These are phyloP conservation scores for Colletotrichum viniferum DNA, from an alignment of 2,329 filamentous ascomycete genomes.

Conservation along the genomic window DNA sequence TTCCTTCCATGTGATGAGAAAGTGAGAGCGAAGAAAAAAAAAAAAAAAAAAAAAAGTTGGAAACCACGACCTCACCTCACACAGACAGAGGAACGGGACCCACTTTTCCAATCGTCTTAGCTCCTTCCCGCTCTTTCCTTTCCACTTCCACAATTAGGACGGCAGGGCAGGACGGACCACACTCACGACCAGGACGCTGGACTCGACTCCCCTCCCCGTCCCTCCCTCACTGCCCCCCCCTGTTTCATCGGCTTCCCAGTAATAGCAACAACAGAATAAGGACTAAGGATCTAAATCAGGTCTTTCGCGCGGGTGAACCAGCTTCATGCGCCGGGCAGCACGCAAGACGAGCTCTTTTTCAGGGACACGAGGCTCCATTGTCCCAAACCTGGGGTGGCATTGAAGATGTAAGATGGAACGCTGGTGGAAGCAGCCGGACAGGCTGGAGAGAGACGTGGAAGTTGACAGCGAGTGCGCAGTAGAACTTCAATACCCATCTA, in stretches of 20 bases:
- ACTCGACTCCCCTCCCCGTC: not conserved
- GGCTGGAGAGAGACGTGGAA: not conserved
- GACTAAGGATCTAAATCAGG: slow-evolving; percentile 13
- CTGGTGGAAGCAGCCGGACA: slow-evolving; percentile 4
- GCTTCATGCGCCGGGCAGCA: not conserved
- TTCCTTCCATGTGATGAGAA: not conserved
- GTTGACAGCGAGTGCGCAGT: not conserved
- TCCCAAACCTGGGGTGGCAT: not conserved
- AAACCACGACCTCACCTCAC: not conserved
- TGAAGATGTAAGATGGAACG: slow-evolving; percentile 4
- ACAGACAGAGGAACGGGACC: not conserved
- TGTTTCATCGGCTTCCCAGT: slow-evolving; percentile 7
- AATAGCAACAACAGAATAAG: slow-evolving; percentile 1
- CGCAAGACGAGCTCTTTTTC: not conserved
- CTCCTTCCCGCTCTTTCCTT: slow-evolving; percentile 9
- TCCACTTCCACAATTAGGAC: not conserved
- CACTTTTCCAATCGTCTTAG: not conserved
- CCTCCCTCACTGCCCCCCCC: not conserved
- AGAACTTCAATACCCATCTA: not conserved
- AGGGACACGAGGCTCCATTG: slow-evolving; percentile 3
- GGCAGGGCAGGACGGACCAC: not conserved
- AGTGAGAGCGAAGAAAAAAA: not conserved
- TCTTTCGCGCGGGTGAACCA: not conserved
- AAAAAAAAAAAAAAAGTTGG: slow-evolving; percentile 1
- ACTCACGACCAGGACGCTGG: not conserved